Conservation (phyloP, 2,329 filamentous ascomycete species). For the Talaromyces sp. region DNA sequence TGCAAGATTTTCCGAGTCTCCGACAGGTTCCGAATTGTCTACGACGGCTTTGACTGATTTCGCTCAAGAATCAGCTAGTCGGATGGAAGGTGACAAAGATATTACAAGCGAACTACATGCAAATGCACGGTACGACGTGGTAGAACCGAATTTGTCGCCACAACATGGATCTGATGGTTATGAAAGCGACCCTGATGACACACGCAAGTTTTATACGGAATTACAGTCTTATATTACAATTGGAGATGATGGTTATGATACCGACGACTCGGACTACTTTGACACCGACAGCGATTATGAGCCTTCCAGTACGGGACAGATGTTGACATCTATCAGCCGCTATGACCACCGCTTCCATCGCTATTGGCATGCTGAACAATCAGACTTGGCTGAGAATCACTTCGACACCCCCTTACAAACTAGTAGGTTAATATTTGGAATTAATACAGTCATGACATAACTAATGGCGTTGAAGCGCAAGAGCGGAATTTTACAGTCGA, state of each 20-base stretch:
- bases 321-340: slow-evolving; percentile 9
- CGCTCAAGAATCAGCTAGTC: slow-evolving; percentile 11
- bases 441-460: slow-evolving; percentile 10
- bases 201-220: slow-evolving; percentile 33
- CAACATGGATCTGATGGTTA: slow-evolving; percentile 16
- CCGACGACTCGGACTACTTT: slow-evolving; percentile 19
- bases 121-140: slow-evolving; percentile 28
- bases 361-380: slow-evolving; percentile 2
- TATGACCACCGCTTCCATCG: slow-evolving; percentile 10
- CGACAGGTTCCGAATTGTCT: neutral
- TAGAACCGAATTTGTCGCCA: slow-evolving; percentile 19
- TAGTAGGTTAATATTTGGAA: neutral
- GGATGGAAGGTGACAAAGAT: slow-evolving; percentile 19
- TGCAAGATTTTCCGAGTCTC: neutral
- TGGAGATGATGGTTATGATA: slow-evolving; percentile 23
- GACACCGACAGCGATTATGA: slow-evolving; percentile 24
- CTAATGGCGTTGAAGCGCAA: slow-evolving; percentile 26
- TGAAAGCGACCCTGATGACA: slow-evolving; percentile 32
- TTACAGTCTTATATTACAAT: neutral
- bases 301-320: neutral
- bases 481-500: slow-evolving; percentile 42
- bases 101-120: slow-evolving; percentile 23
- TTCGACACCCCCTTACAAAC: neutral
- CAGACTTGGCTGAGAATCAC: neutral
- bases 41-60: neutral